Percentiles rank a stretch among this genome's conserved stretches.
Evolutionary conservation across 345 rosid species (phyloP).

Genomic region (Gossypium australe): DNA sequence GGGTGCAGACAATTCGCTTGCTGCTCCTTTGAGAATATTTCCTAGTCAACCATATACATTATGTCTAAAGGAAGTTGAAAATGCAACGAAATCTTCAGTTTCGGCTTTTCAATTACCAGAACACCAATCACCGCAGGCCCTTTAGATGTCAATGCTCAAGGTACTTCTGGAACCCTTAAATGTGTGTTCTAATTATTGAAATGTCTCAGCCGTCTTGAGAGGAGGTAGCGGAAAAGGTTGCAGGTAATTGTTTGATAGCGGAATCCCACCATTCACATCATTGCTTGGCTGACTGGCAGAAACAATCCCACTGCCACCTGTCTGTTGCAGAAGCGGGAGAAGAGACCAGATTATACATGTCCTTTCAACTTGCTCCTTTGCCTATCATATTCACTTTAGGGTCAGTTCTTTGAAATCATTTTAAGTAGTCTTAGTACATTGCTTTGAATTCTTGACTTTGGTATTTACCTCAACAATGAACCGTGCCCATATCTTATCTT

Average conservation of each 20-base stretch:
- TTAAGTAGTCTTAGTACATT: not conserved
- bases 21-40: constrained; percentile 6
- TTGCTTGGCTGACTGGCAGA: constrained; percentile 24
- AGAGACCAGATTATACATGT: constrained; percentile 76
- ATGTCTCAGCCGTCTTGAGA: constrained; percentile 24
- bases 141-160: constrained; percentile 26
- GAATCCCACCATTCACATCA: constrained; percentile 20
- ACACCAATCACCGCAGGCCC: constrained; percentile 26
- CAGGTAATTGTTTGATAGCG: constrained; percentile 29
- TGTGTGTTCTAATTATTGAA: constrained; percentile 5
- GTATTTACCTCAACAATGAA: constrained; percentile 71
- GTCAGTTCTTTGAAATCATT: constrained; percentile 1
- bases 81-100: constrained; percentile 8
- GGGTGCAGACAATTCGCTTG: constrained; percentile 7
- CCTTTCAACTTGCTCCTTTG: constrained; percentile 56
- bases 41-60: constrained; percentile 8
- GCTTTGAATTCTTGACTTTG: not conserved
- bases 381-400: constrained; percentile 36
- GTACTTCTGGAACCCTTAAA: constrained; percentile 18
- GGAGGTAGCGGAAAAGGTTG: constrained; percentile 22
- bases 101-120: constrained; percentile 20
- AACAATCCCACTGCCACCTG: constrained; percentile 24
- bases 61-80: constrained; percentile 8
- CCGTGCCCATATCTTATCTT: constrained; percentile 66
- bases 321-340: constrained; percentile 56